A percentile compares a stretch with the other conserved stretches of the same genome.
These are phyloP conservation scores for Xylogone sp. DNA, from an alignment of 2,329 filamentous ascomycete genomes.

Conservation along the genomic window DNA sequence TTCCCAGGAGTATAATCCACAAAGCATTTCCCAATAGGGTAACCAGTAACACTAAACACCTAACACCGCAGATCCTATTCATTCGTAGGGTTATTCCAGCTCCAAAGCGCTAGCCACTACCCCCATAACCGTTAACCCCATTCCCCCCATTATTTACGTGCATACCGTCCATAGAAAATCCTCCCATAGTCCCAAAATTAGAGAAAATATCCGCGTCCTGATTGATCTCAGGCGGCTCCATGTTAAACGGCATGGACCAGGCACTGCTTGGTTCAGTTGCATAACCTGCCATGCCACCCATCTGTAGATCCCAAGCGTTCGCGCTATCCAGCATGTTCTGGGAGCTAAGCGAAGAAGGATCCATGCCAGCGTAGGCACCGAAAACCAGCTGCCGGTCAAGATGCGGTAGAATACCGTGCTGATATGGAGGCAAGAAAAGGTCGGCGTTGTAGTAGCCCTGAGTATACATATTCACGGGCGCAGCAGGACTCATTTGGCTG, in stretches of 20 bases:
- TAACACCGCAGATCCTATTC: not conserved
- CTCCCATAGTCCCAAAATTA: slow-evolving; percentile 17
- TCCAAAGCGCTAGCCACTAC: slow-evolving; percentile 4
- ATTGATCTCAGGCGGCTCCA: slow-evolving; percentile 62
- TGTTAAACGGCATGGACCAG: slow-evolving; percentile 91
- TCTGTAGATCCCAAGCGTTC: slow-evolving; percentile 24
- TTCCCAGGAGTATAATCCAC: not conserved
- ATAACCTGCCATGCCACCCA: slow-evolving; percentile 20
- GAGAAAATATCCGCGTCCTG: slow-evolving; percentile 35
- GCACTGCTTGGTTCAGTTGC: slow-evolving; percentile 54
- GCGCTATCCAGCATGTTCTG: slow-evolving; percentile 20
- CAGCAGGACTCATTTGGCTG: slow-evolving; percentile 24
- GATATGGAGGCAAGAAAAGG: slow-evolving; percentile 48
- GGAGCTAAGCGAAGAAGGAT: slow-evolving; percentile 29
- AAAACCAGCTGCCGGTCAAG: slow-evolving; percentile 76
- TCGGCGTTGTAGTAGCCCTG: slow-evolving; percentile 33
- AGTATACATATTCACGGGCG: slow-evolving; percentile 22
- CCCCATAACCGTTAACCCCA: slow-evolving; percentile 31
- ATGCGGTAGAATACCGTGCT: slow-evolving; percentile 56
- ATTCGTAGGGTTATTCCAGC: not conserved
- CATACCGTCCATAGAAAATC: slow-evolving; percentile 19
- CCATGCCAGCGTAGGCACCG: slow-evolving; percentile 60
- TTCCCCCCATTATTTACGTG: slow-evolving; percentile 23
- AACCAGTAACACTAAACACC: not conserved
- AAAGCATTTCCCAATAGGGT: not conserved